These are phyloP conservation scores for Melaleuca alternifolia DNA, from an alignment of 345 rosid species.

Conservation along the genomic window DNA sequence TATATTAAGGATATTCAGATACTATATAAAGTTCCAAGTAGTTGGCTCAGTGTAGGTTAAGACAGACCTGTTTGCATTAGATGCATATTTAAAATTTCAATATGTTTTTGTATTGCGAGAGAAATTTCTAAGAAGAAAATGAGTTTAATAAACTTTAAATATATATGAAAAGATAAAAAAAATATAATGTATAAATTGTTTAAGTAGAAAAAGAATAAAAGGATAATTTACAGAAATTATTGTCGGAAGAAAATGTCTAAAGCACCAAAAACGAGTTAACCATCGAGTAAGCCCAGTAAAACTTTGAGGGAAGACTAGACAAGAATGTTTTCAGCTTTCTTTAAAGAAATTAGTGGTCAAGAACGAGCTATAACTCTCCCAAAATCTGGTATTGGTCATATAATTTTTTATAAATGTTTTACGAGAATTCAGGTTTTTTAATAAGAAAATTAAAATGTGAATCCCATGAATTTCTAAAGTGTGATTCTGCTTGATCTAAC, in stretches of 20 bases:
- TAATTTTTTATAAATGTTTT: background rate
- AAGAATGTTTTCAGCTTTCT: too few relatives aligned
- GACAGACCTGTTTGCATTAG: background rate
- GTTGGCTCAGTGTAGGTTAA: background rate
- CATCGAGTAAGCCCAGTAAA: background rate
- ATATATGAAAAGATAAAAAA: background rate
- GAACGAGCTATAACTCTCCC: too few relatives aligned
- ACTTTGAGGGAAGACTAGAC: background rate
- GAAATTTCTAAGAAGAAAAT: background rate
- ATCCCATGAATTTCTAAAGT: background rate
- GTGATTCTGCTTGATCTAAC: background rate
- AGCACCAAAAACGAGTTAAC: background rate
- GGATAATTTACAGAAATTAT: fast-evolving
- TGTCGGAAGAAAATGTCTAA: background rate
- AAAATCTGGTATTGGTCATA: background rate
- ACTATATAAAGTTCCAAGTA: background rate
- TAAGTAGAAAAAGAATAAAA: background rate
- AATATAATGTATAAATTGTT: background rate
- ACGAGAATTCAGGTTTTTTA: background rate
- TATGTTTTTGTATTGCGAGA: background rate
- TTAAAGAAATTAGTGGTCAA: background rate
- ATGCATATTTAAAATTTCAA: background rate
- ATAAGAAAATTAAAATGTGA: background rate
- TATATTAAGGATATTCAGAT: background rate
- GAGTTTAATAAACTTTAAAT: background rate